Percentiles rank a stretch among this genome's conserved stretches.
Evolutionary conservation across 2,329 filamentous ascomycete species (phyloP).

Genomic region (Diplodia mutila): DNA sequence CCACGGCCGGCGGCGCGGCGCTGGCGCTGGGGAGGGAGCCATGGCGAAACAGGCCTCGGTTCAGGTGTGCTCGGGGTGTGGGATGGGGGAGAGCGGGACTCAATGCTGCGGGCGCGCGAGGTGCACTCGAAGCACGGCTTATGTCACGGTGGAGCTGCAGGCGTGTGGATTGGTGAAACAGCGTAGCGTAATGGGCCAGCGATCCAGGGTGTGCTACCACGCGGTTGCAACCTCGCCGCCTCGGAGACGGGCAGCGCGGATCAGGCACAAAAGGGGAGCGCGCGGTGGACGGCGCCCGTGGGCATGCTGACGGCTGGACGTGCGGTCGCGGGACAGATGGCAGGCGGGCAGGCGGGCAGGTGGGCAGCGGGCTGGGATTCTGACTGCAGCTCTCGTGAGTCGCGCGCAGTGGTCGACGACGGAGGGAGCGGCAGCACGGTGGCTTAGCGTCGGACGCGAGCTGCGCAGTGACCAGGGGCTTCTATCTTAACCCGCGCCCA

Average conservation of each 20-base stretch:
- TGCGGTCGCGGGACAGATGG: background rate
- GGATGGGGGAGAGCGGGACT: constrained; percentile 18
- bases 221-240: constrained; percentile 19
- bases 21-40: constrained; percentile 16
- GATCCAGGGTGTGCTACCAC: constrained; percentile 22
- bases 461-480: constrained; percentile 2
- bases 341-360: background rate
- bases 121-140: constrained; percentile 19
- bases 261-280: constrained; percentile 23
- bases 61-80: constrained; percentile 11
- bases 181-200: constrained; percentile 24
- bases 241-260: constrained; percentile 16
- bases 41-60: constrained; percentile 17
- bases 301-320: constrained; percentile 20
- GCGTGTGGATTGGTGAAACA: constrained; percentile 25
- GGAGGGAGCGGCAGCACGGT: constrained; percentile 1
- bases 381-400: constrained; percentile 25
- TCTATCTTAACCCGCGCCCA: constrained; percentile 5
- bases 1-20: constrained; percentile 11
- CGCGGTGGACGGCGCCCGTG: background rate
- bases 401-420: constrained; percentile 7
- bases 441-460: background rate
- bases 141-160: constrained; percentile 26
- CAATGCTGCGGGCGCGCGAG: constrained; percentile 23
- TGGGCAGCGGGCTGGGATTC: constrained; percentile 2